phyloP scores from a whole-genome alignment of 345 rosid species.

The Pelargonium nanum region DNA sequence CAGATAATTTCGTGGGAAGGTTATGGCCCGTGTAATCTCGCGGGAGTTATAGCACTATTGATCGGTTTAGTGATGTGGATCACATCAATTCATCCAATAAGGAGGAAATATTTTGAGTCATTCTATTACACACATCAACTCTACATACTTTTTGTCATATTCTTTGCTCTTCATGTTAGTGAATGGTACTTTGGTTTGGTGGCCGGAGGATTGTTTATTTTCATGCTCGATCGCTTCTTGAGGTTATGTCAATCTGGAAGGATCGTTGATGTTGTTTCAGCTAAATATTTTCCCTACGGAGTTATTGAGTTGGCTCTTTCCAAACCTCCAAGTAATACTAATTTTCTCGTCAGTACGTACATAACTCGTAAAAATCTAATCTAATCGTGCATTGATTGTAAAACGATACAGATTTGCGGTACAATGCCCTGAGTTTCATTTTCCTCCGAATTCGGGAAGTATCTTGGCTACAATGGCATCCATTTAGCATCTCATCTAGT shows the following conservation, averaged over 20 bases:
- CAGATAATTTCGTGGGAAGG: slow-evolving; percentile 57
- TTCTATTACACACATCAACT: slow-evolving; percentile 95
- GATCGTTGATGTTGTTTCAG: slow-evolving; percentile 59
- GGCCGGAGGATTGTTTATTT: slow-evolving; percentile 73
- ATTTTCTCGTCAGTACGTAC: background rate
- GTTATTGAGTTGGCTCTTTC: slow-evolving; percentile 60
- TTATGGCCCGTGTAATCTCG: slow-evolving; percentile 44
- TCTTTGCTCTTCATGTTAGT: slow-evolving; percentile 80
- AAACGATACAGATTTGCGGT: slow-evolving; percentile 36
- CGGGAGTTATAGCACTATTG: slow-evolving; percentile 70
- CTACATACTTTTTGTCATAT: slow-evolving; percentile 60
- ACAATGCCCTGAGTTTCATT: slow-evolving; percentile 44
- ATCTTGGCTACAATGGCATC: slow-evolving; percentile 47
- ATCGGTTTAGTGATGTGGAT: slow-evolving; percentile 87
- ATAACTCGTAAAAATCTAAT: no score
- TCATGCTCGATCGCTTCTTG: slow-evolving; percentile 78
- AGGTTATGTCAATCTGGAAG: slow-evolving; percentile 82
- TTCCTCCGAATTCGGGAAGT: slow-evolving; percentile 31
- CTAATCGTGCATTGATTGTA: background rate
- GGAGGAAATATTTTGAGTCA: slow-evolving; percentile 65
- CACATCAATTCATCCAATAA: slow-evolving; percentile 57
- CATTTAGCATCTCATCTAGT: slow-evolving; percentile 43
- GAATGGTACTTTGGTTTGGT: slow-evolving; percentile 57
- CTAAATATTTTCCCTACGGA: slow-evolving; percentile 71
- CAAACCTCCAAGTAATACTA: slow-evolving; percentile 56